Percentiles rank a stretch among this genome's conserved stretches.
phyloP scores from a whole-genome alignment of 169 alveolate species.

The Eimeria praecox region DNA sequence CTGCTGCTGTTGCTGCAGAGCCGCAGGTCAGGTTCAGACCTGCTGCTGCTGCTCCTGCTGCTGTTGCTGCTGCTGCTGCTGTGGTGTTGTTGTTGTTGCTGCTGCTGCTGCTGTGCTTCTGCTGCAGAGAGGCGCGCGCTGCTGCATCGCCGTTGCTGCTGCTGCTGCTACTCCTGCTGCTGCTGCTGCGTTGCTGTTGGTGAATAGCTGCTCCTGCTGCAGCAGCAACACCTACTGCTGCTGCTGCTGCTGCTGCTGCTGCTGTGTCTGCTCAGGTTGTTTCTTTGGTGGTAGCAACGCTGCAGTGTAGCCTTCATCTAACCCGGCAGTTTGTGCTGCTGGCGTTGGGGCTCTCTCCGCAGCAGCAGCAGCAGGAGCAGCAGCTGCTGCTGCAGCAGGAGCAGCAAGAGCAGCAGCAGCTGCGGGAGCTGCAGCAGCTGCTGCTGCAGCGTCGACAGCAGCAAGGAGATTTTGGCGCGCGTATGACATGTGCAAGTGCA shows the following conservation, averaged over 20 bases:
- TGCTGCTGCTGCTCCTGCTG: constrained; percentile 54
- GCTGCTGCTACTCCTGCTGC: background rate
- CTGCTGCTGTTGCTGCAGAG: constrained; percentile 69
- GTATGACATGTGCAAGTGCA: constrained; percentile 46
- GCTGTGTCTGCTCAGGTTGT: constrained; percentile 41
- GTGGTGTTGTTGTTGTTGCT: background rate
- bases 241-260: constrained; percentile 41
- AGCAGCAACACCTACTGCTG: background rate
- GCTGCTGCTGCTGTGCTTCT: background rate
- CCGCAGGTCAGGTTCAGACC: constrained; percentile 24
- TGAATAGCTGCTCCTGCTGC: background rate
- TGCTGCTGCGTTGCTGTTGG: background rate
- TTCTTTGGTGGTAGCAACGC: constrained; percentile 31
- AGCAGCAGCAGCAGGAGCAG: constrained; percentile 65
- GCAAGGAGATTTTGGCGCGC: background rate
- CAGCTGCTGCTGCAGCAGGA: constrained; percentile 27
- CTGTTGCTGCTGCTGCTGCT: constrained; percentile 13
- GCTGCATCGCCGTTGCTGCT: background rate
- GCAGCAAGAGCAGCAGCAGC: constrained; percentile 44
- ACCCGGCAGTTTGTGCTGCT: constrained; percentile 59
- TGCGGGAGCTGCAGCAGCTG: constrained; percentile 32
- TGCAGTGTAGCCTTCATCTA: constrained; percentile 62
- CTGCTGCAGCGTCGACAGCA: constrained; percentile 21
- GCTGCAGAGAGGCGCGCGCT: background rate
- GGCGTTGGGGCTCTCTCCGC: constrained; percentile 14